Conservation (phyloP, 2,329 filamentous ascomycete species). For the Domatiomyces globalis region DNA sequence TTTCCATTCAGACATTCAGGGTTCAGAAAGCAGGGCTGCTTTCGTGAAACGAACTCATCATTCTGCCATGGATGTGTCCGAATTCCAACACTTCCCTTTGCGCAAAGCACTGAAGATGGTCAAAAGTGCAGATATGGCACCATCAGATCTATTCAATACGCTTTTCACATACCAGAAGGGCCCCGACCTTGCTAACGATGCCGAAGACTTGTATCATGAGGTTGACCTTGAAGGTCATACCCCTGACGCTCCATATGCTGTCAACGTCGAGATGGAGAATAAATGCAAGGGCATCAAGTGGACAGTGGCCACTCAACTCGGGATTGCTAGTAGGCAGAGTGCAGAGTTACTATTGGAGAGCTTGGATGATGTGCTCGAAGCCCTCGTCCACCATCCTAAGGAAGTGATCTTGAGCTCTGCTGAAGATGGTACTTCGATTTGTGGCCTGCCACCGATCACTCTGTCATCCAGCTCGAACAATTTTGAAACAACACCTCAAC, state of each 20-base stretch:
- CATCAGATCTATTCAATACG: conserved; percentile 41
- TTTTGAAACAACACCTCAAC: neutral
- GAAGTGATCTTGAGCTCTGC: conserved; percentile 34
- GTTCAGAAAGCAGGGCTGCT: conserved; percentile 37
- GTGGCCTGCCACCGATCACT: conserved; percentile 35
- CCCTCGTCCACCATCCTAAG: conserved; percentile 39
- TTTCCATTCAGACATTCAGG: conserved; percentile 58
- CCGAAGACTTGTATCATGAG: conserved; percentile 43
- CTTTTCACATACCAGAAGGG: conserved; percentile 53
- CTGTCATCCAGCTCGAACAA: neutral
- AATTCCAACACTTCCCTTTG: conserved; percentile 64
- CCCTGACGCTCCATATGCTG: conserved; percentile 63
- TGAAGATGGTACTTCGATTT: conserved; percentile 37
- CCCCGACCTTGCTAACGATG: conserved; percentile 22
- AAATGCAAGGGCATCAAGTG: conserved; percentile 45
- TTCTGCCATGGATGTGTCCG: conserved; percentile 49
- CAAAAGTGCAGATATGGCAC: conserved; percentile 24
- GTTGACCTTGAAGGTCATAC: conserved; percentile 35
- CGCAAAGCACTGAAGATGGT: conserved; percentile 49
- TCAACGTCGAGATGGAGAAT: conserved; percentile 69
- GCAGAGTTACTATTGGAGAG: conserved; percentile 40
- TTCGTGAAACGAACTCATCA: conserved; percentile 63
- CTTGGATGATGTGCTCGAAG: conserved; percentile 46
- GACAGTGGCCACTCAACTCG: conserved; percentile 55
- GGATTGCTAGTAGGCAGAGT: conserved; percentile 35